Percentiles rank a stretch among this genome's conserved stretches.
Conservation (phyloP, 2,329 filamentous ascomycete genomes). For the Fusarium protoensiforme region DNA sequence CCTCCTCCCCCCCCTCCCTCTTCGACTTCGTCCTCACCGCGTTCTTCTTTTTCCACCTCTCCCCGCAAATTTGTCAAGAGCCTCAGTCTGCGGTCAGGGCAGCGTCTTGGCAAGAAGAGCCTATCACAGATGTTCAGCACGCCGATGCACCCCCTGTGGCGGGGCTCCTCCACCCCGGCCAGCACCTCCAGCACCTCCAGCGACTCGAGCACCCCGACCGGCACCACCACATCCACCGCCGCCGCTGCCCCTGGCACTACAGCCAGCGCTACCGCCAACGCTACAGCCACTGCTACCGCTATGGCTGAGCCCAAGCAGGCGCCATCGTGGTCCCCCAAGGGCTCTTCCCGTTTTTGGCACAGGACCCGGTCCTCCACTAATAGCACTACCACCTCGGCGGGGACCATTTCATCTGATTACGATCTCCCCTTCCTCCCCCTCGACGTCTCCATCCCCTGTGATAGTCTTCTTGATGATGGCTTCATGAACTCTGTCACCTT, state of each 20-base stretch:
- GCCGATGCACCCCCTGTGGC: constrained; percentile 41
- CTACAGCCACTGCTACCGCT: constrained; percentile 33
- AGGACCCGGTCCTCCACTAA: constrained; percentile 41
- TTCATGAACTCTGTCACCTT: constrained; percentile 68
- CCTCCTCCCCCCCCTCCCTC: constrained; percentile 6
- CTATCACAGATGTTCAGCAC: constrained; percentile 42
- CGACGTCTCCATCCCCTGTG: constrained; percentile 66
- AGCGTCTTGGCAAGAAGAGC: constrained; percentile 36
- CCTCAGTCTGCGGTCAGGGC: constrained; percentile 43
- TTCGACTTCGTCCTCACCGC: constrained; percentile 36
- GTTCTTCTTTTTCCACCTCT: constrained; percentile 38
- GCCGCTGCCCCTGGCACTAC: constrained; percentile 26
- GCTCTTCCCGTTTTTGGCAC: constrained; percentile 44
- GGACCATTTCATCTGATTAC: constrained; percentile 39
- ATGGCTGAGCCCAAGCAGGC: constrained; percentile 27
- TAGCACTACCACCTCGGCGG: constrained; percentile 37
- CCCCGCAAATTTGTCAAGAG: constrained; percentile 42
- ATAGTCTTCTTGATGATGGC: constrained; percentile 67
- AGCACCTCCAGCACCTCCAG: constrained; percentile 28
- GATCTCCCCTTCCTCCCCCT: constrained; percentile 61
- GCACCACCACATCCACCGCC: constrained; percentile 23
- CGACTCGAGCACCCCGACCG: constrained; percentile 25
- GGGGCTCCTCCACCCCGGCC: constrained; percentile 33
- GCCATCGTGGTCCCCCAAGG: constrained; percentile 34
- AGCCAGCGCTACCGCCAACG: constrained; percentile 30